A percentile compares a stretch with the other conserved stretches of the same genome.
Evolutionary conservation across 176 grass and related monocot genomes (phyloP).

Genomic region (Oryza glaberrima): DNA sequence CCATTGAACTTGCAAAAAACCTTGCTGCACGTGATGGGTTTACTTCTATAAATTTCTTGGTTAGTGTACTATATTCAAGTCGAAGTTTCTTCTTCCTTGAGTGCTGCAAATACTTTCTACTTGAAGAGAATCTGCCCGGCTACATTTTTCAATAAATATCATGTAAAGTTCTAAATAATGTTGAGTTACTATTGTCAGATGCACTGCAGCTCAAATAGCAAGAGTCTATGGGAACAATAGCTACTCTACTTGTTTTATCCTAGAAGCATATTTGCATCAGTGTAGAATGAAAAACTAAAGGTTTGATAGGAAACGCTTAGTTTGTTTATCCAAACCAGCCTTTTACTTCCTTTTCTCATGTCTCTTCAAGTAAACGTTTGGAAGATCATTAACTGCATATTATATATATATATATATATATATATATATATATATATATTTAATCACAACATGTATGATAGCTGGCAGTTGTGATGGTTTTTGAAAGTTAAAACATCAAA

Average conservation of each 20-base stretch:
- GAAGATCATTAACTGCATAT: not conserved
- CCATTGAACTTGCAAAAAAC: constrained; percentile 86
- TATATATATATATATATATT: not conserved
- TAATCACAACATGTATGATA: not conserved
- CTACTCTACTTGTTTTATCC: constrained; percentile 17
- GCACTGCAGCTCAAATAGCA: not conserved
- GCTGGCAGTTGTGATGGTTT: not conserved
- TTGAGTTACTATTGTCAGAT: not conserved
- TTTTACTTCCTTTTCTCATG: not conserved
- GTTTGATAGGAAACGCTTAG: not conserved
- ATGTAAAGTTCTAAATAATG: constrained; percentile 20
- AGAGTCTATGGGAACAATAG: constrained; percentile 2
- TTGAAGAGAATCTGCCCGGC: not conserved
- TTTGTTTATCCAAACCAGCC: not conserved
- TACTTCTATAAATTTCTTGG: constrained; percentile 75
- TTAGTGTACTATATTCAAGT: constrained; percentile 45
- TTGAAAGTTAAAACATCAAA: constrained; percentile 2
- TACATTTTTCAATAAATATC: not conserved
- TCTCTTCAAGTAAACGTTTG: constrained; percentile 11
- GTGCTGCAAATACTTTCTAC: not conserved
- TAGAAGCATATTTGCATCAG: not conserved
- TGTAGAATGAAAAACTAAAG: not conserved
- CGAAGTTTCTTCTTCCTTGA: not conserved
- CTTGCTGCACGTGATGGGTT: constrained; percentile 79
- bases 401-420: not conserved